Evolutionary conservation across 2,329 filamentous ascomycete species (phyloP).

Genomic region (Penicillium sp.): DNA sequence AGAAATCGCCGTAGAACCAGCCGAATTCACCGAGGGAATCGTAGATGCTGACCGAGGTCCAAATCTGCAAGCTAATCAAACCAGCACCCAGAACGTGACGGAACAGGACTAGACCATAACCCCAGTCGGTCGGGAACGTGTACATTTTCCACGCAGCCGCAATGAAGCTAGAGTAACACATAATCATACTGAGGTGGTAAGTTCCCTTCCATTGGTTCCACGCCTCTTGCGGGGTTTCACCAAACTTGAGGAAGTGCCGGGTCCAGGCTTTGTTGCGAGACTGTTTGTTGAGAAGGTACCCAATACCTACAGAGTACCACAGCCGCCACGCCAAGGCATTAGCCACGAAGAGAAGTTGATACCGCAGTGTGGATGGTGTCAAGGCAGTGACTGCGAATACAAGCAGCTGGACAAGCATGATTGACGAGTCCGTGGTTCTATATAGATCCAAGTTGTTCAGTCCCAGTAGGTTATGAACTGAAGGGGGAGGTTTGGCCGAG

Average conservation of each 20-base stretch:
- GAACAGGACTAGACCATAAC: conserved; percentile 80
- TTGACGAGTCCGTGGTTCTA: conserved; percentile 81
- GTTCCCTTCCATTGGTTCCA: conserved; percentile 98
- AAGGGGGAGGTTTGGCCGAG: conserved; percentile 61
- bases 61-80: conserved; percentile 84
- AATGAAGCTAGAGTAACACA: conserved; percentile 88
- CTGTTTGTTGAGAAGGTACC: conserved; percentile 81
- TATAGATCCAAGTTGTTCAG: conserved; percentile 85
- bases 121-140: conserved; percentile 82
- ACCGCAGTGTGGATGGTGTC: conserved; percentile 76
- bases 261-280: conserved; percentile 94
- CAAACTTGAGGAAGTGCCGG: conserved; percentile 95
- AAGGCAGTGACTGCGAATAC: conserved; percentile 74
- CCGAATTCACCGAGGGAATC: conserved; percentile 96
- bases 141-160: conserved; percentile 98
- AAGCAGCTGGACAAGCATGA: conserved; percentile 77
- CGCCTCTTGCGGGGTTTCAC: conserved; percentile 86
- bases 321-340: conserved; percentile 84
- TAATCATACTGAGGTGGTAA: conserved; percentile 88
- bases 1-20: conserved; percentile 99
- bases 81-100: conserved; percentile 84
- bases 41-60: conserved; percentile 92
- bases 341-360: conserved; percentile 78
- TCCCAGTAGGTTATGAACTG: conserved; percentile 84
- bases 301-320: conserved; percentile 91